Evolutionary conservation across 2,329 filamentous ascomycete genomes (phyloP).

Genomic region (Karstenula rhodostoma): DNA sequence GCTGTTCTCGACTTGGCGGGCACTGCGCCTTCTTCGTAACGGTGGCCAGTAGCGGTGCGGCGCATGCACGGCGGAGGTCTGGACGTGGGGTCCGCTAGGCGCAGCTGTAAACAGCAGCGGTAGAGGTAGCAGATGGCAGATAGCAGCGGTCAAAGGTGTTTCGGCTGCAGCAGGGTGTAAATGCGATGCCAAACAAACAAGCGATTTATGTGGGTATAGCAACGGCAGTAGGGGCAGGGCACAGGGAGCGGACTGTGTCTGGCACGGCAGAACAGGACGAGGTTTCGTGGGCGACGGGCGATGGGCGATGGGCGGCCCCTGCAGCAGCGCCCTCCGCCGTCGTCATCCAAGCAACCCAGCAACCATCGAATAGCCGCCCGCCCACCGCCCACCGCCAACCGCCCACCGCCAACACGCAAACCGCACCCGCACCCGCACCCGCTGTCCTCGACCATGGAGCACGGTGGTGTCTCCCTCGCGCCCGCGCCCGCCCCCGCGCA

Average conservation of each 20-base stretch:
- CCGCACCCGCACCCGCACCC: background rate
- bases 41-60: background rate
- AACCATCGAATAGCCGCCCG: conserved; percentile 5
- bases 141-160: background rate
- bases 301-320: conserved; percentile 17
- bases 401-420: background rate
- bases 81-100: background rate
- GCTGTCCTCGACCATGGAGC: conserved; percentile 27
- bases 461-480: conserved; percentile 35
- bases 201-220: conserved; percentile 2
- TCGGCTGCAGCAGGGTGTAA: background rate
- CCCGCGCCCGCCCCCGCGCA: conserved; percentile 21
- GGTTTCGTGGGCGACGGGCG: conserved; percentile 2
- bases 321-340: conserved; percentile 12
- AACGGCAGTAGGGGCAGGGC: background rate
- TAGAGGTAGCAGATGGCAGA: background rate
- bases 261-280: conserved; percentile 9
- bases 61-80: background rate
- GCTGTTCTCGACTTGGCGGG: background rate
- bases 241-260: background rate
- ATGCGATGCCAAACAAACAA: conserved; percentile 11
- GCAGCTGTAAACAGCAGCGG: background rate
- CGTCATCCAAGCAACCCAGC: conserved; percentile 28
- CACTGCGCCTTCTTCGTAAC: conserved; percentile 7
- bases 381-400: background rate